Percentiles rank a stretch among this genome's conserved stretches.
phyloP scores from a whole-genome alignment of 441 rosid species.

The Metrosideros polymorpha region DNA sequence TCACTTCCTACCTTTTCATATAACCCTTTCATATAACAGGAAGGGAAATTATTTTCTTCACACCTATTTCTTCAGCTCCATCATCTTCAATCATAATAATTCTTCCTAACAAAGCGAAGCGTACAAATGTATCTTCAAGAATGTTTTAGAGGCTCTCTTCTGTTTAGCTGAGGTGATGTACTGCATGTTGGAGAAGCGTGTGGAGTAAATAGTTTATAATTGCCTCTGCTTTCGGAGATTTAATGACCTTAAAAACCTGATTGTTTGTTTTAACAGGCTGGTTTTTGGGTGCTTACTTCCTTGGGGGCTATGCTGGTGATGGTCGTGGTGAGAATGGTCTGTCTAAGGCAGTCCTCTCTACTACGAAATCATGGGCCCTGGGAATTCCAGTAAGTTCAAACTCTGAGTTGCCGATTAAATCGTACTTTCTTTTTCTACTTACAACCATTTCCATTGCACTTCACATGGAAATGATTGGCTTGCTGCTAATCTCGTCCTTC shows the following conservation, averaged over 20 bases:
- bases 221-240: background rate
- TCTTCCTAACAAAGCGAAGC: background rate
- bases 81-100: background rate
- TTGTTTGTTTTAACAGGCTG: slow-evolving; percentile 39
- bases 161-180: background rate
- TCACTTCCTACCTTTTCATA: background rate
- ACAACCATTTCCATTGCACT: background rate
- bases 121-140: background rate
- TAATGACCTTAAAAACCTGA: background rate
- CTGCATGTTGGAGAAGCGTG: background rate
- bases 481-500: background rate
- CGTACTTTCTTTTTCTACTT: background rate
- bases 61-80: background rate
- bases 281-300: slow-evolving; percentile 89
- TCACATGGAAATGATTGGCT: background rate
- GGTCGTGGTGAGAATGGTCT: slow-evolving; percentile 79
- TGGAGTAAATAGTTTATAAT: background rate
- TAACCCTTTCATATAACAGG: background rate
- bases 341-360: slow-evolving; percentile 63
- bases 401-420: slow-evolving; percentile 10
- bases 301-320: slow-evolving; percentile 79
- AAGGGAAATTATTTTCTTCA: background rate
- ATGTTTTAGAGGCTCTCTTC: background rate
- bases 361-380: slow-evolving; percentile 72
- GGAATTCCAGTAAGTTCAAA: slow-evolving; percentile 52